Conservation (phyloP, 1,139 yeast species). For the Yamadazyma blattariae region DNA sequence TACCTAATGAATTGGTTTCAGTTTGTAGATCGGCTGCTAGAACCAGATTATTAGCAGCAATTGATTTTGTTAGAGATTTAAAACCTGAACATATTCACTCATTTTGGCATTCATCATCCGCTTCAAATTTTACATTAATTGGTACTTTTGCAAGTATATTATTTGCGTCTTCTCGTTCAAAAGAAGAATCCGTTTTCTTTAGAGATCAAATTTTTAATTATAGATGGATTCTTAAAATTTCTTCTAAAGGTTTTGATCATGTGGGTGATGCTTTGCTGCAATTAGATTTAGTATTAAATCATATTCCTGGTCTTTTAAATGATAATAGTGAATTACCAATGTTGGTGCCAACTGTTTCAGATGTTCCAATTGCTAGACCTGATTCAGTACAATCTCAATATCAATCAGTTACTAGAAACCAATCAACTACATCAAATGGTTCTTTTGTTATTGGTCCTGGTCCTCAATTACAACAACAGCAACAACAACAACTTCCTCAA, state of each 20-base stretch:
- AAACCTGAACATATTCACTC: constrained; percentile 81
- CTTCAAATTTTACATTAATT: constrained; percentile 73
- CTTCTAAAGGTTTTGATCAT: constrained; percentile 73
- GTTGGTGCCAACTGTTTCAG: constrained; percentile 35
- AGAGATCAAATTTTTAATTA: constrained; percentile 71
- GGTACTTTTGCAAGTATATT: constrained; percentile 85
- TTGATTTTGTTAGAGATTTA: constrained; percentile 73
- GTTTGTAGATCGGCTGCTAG: constrained; percentile 86
- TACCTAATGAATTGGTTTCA: constrained; percentile 54
- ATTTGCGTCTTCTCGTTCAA: constrained; percentile 56
- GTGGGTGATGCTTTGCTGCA: constrained; percentile 66
- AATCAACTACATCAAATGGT: constrained; percentile 6
- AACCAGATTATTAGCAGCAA: constrained; percentile 74
- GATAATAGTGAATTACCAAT: constrained; percentile 43
- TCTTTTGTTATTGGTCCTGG: constrained; percentile 6
- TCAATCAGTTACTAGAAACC: constrained; percentile 7
- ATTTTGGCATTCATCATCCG: constrained; percentile 84
- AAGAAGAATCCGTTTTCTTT: constrained; percentile 63
- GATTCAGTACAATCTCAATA: constrained; percentile 8
- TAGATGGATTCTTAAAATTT: constrained; percentile 68
- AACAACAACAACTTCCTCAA: neutral
- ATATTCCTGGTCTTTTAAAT: constrained; percentile 63
- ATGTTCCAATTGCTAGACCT: constrained; percentile 17
- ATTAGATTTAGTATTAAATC: constrained; percentile 61
- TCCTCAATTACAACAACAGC: neutral